phyloP scores from a whole-genome alignment of 768 basidiomycete genomes.

The Mycena galopus region DNA sequence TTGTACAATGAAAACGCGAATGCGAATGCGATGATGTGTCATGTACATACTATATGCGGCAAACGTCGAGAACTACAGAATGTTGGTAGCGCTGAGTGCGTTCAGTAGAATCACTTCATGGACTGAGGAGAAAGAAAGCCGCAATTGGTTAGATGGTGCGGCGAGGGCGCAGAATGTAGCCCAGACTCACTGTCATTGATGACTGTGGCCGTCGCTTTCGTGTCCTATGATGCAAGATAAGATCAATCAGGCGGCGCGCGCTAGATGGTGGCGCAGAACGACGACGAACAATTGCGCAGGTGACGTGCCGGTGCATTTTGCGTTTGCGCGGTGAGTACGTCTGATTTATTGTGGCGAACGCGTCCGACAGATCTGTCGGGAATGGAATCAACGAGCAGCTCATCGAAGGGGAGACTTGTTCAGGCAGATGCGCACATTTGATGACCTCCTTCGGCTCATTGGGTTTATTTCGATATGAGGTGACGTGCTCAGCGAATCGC shows the following conservation, averaged over 20 bases:
- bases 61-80: conserved; percentile 43
- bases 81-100: conserved; percentile 48
- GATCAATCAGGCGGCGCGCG: conserved; percentile 33
- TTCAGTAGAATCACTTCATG: conserved; percentile 53
- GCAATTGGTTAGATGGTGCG: not conserved
- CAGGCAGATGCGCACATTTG: conserved; percentile 57
- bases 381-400: not conserved
- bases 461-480: conserved; percentile 63
- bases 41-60: not conserved
- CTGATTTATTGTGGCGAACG: conserved; percentile 64
- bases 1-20: conserved; percentile 8
- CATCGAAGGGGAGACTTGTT: not conserved
- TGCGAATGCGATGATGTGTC: not conserved
- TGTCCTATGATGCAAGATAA: conserved; percentile 51
- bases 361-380: conserved; percentile 63
- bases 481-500: conserved; percentile 67
- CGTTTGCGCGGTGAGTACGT: conserved; percentile 61
- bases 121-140: conserved; percentile 38
- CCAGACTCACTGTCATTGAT: conserved; percentile 60
- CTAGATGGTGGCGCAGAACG: conserved; percentile 17
- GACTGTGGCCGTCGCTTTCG: conserved; percentile 59
- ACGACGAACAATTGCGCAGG: conserved; percentile 68
- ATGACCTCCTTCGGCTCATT: conserved; percentile 66
- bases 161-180: not conserved
- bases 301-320: conserved; percentile 66